phyloP scores from a whole-genome alignment of 768 basidiomycete species.

The Chalciporus pseudorubinellus region DNA sequence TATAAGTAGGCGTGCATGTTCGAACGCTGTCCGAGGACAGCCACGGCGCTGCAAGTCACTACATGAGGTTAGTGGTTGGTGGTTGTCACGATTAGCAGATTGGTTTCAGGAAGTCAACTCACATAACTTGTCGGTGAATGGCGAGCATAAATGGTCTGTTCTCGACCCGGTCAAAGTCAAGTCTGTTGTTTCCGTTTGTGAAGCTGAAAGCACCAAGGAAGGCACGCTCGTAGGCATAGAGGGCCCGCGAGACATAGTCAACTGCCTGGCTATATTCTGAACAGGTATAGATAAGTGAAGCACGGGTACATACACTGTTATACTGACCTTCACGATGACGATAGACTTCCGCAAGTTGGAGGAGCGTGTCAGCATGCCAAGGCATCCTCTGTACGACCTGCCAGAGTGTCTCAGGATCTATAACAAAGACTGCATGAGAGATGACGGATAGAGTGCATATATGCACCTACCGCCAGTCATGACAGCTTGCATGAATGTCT shows the following conservation, averaged over 20 bases:
- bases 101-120: constrained; percentile 24
- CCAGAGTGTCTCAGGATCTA: constrained; percentile 79
- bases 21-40: constrained; percentile 85
- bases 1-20: constrained; percentile 84
- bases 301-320: not conserved
- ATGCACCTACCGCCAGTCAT: constrained; percentile 68
- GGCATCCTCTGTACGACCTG: constrained; percentile 73
- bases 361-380: constrained; percentile 90
- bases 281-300: constrained; percentile 1
- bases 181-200: constrained; percentile 72
- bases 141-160: constrained; percentile 93
- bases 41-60: constrained; percentile 89
- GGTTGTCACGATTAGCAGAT: not conserved
- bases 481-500: constrained; percentile 77
- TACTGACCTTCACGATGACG: constrained; percentile 79
- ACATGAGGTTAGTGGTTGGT: constrained; percentile 1
- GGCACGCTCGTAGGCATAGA: constrained; percentile 91
- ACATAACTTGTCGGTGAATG: constrained; percentile 80
- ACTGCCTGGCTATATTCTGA: constrained; percentile 80
- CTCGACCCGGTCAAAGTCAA: constrained; percentile 89
- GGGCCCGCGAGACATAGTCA: constrained; percentile 87
- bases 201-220: constrained; percentile 87
- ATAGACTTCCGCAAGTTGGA: constrained; percentile 27
- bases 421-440: not conserved
- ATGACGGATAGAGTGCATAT: not conserved